Base-by-base conservation (phyloP, 768 basidiomycete genomes). In the Hygrocybe coccinea region DNA sequence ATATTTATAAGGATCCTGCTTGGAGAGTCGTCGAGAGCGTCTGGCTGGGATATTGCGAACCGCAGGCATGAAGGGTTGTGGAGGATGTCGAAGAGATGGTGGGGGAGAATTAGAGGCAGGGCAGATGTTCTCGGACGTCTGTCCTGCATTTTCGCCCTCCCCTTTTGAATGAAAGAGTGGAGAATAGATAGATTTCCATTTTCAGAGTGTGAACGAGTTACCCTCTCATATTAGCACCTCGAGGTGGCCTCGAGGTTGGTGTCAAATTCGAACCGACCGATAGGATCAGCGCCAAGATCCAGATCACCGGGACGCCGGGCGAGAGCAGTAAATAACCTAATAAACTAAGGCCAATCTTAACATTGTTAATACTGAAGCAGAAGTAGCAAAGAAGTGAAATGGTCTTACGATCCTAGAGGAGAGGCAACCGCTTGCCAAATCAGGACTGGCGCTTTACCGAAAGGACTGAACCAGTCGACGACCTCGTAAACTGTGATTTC, bases 11-110 rank as follows among this genome's bases (percentile, higher is more conserved):
- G 76, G 74, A 9, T 67, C 67, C 62, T 70, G 75, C 54, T 65
- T 70, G 11, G 77, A 77, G 15, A 78, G 64, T 45, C 78, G 68
- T 38, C 77, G 75, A 22, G 79, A 81, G 56, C 69, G 74, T 50
- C 78, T 75, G 43, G 62, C 55, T 41, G 61, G 22, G 43, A 59
- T 51, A 47, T 52, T 62, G 44, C 54, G 53, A 54, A 48, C 58
- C 39, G 50, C 47, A 29, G 61, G 58, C 60, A 62, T 63, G 19
- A 25, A 12, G 11, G 19, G 19, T 2, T 52, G 7, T 45, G 14
- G 56, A 36, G 43, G n/a, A 46, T 21, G 29, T 2, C 3, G 22
- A 39, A 33, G 36, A 9, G 46, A 15, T 46, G 4, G 15, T 2
- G 25, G 29, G 50, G 39, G 44, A 29, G 52, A 52, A 46, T 21